Conservation (phyloP, 768 basidiomycete genomes). For the Erythrobasidium yunnanense region DNA sequence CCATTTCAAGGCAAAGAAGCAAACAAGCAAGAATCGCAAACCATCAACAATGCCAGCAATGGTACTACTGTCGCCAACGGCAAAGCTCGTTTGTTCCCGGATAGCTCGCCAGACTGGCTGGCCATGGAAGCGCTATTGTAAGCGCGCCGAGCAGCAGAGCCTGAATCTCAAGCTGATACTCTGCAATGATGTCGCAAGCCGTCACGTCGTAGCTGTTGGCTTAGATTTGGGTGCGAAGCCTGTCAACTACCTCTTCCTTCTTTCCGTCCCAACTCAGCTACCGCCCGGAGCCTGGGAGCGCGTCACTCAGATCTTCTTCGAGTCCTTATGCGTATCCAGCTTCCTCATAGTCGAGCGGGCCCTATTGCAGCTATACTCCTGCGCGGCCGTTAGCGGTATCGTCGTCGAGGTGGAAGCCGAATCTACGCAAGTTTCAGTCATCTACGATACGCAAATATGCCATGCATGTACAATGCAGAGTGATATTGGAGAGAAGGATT, state of each 20-base stretch:
- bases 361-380: conserved; percentile 73
- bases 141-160: conserved; percentile 35
- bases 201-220: conserved; percentile 64
- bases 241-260: conserved; percentile 74
- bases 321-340: conserved; percentile 79
- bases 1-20: conserved; percentile 48
- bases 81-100: conserved; percentile 32
- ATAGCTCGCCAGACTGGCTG: conserved; percentile 56
- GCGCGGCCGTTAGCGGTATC: conserved; percentile 59
- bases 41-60: background rate
- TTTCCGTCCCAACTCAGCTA: conserved; percentile 58
- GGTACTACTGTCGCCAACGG: background rate
- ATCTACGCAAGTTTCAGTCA: conserved; percentile 63
- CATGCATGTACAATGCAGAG: conserved; percentile 51
- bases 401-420: conserved; percentile 66
- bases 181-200: conserved; percentile 51
- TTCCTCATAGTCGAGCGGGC: conserved; percentile 71
- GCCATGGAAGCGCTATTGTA: conserved; percentile 86
- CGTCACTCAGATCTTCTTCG: conserved; percentile 75
- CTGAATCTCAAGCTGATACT: background rate
- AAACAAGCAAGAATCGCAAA: background rate
- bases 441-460: conserved; percentile 61
- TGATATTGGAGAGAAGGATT: conserved; percentile 59
- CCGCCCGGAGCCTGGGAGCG: conserved; percentile 59
- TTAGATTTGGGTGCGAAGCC: conserved; percentile 68